Conservation (phyloP, 257 asterid genomes). For the Echites panduratus region DNA sequence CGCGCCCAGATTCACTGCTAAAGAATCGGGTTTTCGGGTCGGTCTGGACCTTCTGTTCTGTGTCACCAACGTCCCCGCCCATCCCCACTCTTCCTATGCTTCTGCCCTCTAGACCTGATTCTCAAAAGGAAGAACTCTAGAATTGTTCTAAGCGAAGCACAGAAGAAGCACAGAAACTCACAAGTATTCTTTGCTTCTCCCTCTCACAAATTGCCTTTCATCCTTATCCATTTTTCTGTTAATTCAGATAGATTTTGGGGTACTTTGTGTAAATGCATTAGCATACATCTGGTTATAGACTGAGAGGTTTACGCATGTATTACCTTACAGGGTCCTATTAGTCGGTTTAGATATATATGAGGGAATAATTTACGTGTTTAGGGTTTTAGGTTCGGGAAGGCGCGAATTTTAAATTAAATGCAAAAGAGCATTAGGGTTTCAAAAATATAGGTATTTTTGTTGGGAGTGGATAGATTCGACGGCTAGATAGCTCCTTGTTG, state of each 20-base stretch:
- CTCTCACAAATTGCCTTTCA: background rate
- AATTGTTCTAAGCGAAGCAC: conserved; percentile 6
- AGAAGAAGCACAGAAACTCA: background rate
- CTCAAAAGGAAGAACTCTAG: conserved; percentile 3
- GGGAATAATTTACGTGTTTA: background rate
- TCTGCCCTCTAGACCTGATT: conserved; percentile 2
- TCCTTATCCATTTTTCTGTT: background rate
- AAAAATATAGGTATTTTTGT: background rate
- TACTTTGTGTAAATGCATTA: background rate
- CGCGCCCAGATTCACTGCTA: conserved; percentile 22
- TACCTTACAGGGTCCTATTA: background rate
- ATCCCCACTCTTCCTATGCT: background rate
- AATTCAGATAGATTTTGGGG: background rate
- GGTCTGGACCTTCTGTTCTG: conserved; percentile 16
- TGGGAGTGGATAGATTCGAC: background rate
- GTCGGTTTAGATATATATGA: background rate
- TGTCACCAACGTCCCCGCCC: conserved; percentile 9
- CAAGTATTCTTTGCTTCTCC: background rate
- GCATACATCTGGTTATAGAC: background rate
- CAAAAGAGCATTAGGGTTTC: conserved; percentile 3
- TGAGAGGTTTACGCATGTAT: background rate
- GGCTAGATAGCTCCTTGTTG: background rate
- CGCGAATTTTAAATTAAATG: conserved; percentile 19
- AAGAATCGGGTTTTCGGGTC: conserved; percentile 21
- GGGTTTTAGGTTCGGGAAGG: conserved; percentile 19